Evolutionary conservation across 2,329 filamentous ascomycete species (phyloP).

Genomic region (Penicillium olsonii): DNA sequence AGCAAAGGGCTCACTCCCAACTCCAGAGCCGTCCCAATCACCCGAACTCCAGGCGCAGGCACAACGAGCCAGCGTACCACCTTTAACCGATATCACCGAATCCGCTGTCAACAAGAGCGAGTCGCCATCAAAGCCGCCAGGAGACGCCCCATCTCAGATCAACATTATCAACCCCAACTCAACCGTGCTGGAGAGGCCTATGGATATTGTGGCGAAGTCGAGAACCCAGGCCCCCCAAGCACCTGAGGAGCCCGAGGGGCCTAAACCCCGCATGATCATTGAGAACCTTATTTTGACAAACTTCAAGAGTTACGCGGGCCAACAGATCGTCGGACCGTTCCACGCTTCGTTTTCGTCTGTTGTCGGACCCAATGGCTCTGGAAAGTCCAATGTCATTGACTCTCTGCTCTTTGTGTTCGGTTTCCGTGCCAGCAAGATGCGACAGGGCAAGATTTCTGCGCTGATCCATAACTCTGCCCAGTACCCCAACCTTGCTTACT

Average conservation of each 20-base stretch:
- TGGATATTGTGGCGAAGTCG: constrained; percentile 91
- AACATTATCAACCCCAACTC: constrained; percentile 72
- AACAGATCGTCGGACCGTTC: constrained; percentile 94
- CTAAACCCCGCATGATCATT: constrained; percentile 87
- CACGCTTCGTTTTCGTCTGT: constrained; percentile 97
- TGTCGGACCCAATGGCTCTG: constrained; percentile 95
- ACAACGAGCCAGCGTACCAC: constrained; percentile 52
- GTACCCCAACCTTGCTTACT: constrained; percentile 80
- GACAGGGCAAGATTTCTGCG: constrained; percentile 96
- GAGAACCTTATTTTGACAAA: constrained; percentile 90
- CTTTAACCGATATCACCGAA: constrained; percentile 73
- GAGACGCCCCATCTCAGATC: constrained; percentile 52
- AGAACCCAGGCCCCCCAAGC: constrained; percentile 66
- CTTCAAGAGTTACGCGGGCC: constrained; percentile 97
- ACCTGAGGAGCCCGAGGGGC: constrained; percentile 71
- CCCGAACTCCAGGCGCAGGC: constrained; percentile 45
- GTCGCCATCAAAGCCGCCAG: constrained; percentile 46
- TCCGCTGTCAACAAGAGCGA: constrained; percentile 70
- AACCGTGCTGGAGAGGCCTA: constrained; percentile 79
- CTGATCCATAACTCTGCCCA: constrained; percentile 95
- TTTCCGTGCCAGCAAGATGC: constrained; percentile 98
- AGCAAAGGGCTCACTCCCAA: constrained; percentile 46
- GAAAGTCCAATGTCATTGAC: constrained; percentile 98
- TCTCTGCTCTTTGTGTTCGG: constrained; percentile 98
- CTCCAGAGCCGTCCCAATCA: constrained; percentile 56